Percentiles rank a stretch among this genome's conserved stretches.
These are phyloP conservation scores for Saccharomycopsis sp. DNA, from an alignment of 805 yeast species.

Conservation along the genomic window DNA sequence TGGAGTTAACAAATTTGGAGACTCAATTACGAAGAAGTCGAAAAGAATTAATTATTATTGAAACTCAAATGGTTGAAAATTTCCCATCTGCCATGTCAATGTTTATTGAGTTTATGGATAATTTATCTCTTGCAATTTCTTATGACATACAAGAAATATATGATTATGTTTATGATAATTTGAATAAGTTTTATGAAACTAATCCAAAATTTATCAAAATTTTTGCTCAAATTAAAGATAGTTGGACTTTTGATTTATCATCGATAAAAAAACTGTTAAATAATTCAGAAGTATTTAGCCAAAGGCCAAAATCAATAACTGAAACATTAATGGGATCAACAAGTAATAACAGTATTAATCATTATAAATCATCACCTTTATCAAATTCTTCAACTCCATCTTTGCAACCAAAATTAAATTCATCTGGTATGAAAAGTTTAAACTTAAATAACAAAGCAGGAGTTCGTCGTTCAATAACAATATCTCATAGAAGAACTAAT, in stretches of 20 bases:
- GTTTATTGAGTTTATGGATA: conserved; percentile 32
- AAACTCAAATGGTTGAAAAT: conserved; percentile 23
- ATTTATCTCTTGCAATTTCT: conserved; percentile 25
- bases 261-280: conserved; percentile 4
- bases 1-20: conserved; percentile 23
- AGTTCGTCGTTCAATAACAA: conserved; percentile 7
- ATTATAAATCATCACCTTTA: background rate
- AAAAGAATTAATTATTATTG: conserved; percentile 19
- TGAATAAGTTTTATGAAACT: background rate
- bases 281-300: conserved; percentile 4
- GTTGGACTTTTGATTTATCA: conserved; percentile 15
- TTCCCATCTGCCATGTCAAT: conserved; percentile 29
- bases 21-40: conserved; percentile 19
- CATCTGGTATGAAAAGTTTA: conserved; percentile 14
- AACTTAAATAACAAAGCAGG: conserved; percentile 10
- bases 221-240: conserved; percentile 19
- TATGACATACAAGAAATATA: conserved; percentile 23
- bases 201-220: background rate
- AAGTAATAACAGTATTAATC: background rate
- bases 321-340: background rate
- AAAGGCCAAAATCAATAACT: background rate
- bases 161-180: background rate
- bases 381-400: background rate
- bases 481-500: conserved; percentile 7
- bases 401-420: background rate